Conservation (phyloP, 805 yeast species). For the Candida silvatica region DNA sequence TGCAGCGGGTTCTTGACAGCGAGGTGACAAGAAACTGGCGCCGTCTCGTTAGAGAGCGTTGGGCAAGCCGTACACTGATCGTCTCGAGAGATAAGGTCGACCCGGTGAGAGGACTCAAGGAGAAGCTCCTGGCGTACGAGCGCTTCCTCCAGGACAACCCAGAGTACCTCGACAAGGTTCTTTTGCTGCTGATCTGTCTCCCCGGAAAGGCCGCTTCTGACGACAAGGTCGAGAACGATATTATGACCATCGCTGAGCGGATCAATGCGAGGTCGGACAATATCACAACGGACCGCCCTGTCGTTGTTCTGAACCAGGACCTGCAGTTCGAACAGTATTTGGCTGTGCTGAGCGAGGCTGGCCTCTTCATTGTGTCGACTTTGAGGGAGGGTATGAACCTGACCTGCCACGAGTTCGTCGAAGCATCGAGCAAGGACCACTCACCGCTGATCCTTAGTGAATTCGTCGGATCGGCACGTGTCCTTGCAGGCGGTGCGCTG, state of each 20-base stretch:
- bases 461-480: conserved; percentile 88
- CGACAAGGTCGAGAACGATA: conserved; percentile 60
- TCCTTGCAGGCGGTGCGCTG: conserved; percentile 61
- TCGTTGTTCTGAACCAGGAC: conserved; percentile 81
- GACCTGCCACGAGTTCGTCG: conserved; percentile 90
- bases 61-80: conserved; percentile 64
- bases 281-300: conserved; percentile 73
- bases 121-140: conserved; percentile 83
- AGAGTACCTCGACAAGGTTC: conserved; percentile 55
- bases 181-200: conserved; percentile 75
- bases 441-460: conserved; percentile 86
- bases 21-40: conserved; percentile 56
- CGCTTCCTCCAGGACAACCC: conserved; percentile 67
- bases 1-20: conserved; percentile 37
- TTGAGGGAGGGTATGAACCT: conserved; percentile 96
- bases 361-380: conserved; percentile 78
- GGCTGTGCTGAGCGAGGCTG: conserved; percentile 81
- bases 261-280: conserved; percentile 73
- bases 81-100: conserved; percentile 88
- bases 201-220: conserved; percentile 43
- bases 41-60: conserved; percentile 61
- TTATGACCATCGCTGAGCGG: conserved; percentile 71
- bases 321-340: conserved; percentile 83
- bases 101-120: conserved; percentile 78
- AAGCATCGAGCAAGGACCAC: conserved; percentile 59